Percentiles rank a stretch among this genome's conserved stretches.
These are phyloP conservation scores for Henckelia pumila DNA, from an alignment of 257 asterid species.

Conservation along the genomic window DNA sequence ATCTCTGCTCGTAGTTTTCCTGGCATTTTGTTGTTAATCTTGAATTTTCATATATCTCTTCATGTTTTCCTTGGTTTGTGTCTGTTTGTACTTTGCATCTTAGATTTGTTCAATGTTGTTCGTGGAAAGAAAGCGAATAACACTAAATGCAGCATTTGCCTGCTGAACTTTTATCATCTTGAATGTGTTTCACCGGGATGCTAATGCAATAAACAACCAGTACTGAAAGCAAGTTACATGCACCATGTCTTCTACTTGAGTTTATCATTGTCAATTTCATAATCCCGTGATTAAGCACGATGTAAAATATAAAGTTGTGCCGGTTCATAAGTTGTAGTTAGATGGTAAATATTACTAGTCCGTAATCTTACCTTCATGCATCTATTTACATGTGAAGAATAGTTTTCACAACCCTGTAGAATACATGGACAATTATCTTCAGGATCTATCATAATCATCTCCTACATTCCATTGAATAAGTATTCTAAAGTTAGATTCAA, in stretches of 20 bases:
- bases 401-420: neutral
- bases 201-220: neutral
- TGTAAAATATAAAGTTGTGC: neutral
- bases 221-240: neutral
- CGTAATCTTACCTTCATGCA: neutral
- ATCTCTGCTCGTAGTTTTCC: neutral
- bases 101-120: neutral
- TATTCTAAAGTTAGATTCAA: neutral
- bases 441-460: neutral
- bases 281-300: no score
- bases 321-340: neutral
- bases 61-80: neutral
- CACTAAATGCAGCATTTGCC: no score
- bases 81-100: neutral
- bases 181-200: neutral
- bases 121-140: slow-evolving; percentile 1
- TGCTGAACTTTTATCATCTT: no score
- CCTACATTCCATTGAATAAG: neutral
- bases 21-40: slow-evolving; percentile 1
- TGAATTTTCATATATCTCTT: neutral
- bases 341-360: neutral
- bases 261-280: neutral
- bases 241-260: neutral
- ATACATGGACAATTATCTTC: neutral
- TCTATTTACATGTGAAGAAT: no score